phyloP scores from a whole-genome alignment of 805 yeast genomes.

The Pichia manshurica region DNA sequence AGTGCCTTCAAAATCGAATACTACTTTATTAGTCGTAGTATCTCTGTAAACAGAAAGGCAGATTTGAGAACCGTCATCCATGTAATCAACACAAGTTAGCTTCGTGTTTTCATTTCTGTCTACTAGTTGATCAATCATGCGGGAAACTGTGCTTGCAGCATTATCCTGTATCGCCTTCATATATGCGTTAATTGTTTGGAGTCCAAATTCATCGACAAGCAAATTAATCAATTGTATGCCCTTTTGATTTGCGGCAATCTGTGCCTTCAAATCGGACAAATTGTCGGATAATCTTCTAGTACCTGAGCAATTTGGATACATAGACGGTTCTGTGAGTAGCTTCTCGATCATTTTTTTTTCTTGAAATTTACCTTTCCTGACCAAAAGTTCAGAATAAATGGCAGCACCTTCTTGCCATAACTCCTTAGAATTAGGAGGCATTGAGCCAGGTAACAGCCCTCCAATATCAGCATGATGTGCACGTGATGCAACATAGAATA shows the following conservation, averaged over 20 bases:
- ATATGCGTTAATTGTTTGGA: slow-evolving; percentile 55
- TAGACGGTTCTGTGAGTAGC: slow-evolving; percentile 68
- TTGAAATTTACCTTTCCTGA: slow-evolving; percentile 66
- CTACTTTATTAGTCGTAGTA: slow-evolving; percentile 44
- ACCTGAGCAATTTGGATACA: slow-evolving; percentile 83
- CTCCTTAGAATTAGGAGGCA: slow-evolving; percentile 88
- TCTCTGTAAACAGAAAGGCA: slow-evolving; percentile 45
- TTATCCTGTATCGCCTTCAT: slow-evolving; percentile 80
- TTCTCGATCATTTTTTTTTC: slow-evolving; percentile 56
- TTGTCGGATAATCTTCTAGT: slow-evolving; percentile 81
- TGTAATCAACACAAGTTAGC: slow-evolving; percentile 53
- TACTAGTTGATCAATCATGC: slow-evolving; percentile 41
- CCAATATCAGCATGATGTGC: slow-evolving; percentile 98
- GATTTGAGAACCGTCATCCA: slow-evolving; percentile 80
- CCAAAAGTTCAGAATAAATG: slow-evolving; percentile 71
- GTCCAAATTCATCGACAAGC: slow-evolving; percentile 58
- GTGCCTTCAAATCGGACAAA: slow-evolving; percentile 78
- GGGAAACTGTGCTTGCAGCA: slow-evolving; percentile 67
- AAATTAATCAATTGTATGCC: slow-evolving; percentile 64
- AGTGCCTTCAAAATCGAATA: slow-evolving; percentile 81
- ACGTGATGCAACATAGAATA: slow-evolving; percentile 87
- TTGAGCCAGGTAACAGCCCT: slow-evolving; percentile 84
- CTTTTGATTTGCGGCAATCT: slow-evolving; percentile 81
- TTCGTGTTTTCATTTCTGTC: slow-evolving; percentile 35
- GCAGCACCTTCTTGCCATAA: slow-evolving; percentile 90